Evolutionary conservation across 306 rosid species (phyloP), one percentile per base, ranked within the genome.

Genomic region (Pyrus pyrifolia): DNA sequence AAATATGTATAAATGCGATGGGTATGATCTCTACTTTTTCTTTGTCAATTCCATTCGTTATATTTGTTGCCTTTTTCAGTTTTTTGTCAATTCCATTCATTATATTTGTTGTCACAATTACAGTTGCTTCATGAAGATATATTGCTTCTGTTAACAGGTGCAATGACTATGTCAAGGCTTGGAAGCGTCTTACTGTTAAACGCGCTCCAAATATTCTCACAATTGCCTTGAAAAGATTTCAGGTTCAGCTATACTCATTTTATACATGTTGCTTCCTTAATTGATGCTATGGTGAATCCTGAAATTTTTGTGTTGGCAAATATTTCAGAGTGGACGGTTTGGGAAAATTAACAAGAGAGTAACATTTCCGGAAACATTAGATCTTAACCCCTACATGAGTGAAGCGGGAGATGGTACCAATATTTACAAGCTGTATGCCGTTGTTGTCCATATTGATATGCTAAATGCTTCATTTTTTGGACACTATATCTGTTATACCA

Each of bases 401-500:
- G 93, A 92, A 77, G 85, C 57, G 23, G 93, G 96, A 78, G 93
- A 89, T 81, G 85, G 88, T 80, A 73, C 86, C 11, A 91, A 96
- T 77, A 68, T 86, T 19, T 96, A 92, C 82, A 89, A 83, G 83
- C 91, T 96, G 55, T 96, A 96, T 69, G 99, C 91, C 3, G 98
- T 92, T 74, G 97, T 96, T 4, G 99, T 96, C 49, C 99, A 96
- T 84, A 80, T 96, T 30, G 99, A 96, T 79, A 89, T 92, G 99
- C 84, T 96, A 64, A 96, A 96, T 88, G 98, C 99, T 66, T 96
- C 99, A 52, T 92, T 29, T 84, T 96, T 91, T n/a, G 99, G 99
- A 73, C 99, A 96, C 63, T 96, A 96, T 81, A 86, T 92, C 80
- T 92, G 99, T 89, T 96, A 89, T 82, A 84, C 87, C 79, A 92